Percentiles rank a stretch among this genome's conserved stretches.
Evolutionary conservation across 139 green algal genomes (phyloP).

Genomic region (Closterium sp.): DNA sequence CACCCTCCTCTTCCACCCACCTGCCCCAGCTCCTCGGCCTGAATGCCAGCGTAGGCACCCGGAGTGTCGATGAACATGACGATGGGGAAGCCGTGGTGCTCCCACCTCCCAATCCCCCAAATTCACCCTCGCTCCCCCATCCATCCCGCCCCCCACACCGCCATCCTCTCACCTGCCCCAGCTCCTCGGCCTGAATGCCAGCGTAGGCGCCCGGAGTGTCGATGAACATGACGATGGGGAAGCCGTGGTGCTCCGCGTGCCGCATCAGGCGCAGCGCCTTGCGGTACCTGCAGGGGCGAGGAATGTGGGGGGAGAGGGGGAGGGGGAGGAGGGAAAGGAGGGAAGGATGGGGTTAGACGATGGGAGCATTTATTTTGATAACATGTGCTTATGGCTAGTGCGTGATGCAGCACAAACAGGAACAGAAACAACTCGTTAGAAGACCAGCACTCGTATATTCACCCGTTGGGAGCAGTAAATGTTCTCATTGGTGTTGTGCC

Average conservation of each 20-base stretch:
- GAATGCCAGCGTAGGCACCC: conserved; percentile 86
- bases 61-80: conserved; percentile 96
- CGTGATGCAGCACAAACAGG: too few species aligned
- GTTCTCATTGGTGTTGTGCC: conserved; percentile 91
- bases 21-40: conserved; percentile 91
- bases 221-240: conserved; percentile 96
- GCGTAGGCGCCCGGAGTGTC: conserved; percentile 95
- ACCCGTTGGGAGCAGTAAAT: conserved; percentile 47
- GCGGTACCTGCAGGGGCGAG: conserved; percentile 83
- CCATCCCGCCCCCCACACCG: not conserved
- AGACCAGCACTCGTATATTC: conserved; percentile 67
- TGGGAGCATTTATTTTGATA: too few species aligned
- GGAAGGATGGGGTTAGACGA: too few species aligned
- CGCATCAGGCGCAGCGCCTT: conserved; percentile 97
- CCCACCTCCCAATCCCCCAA: too few species aligned
- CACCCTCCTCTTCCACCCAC: conserved; percentile 48
- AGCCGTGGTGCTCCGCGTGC: conserved; percentile 93
- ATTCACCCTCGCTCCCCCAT: not conserved
- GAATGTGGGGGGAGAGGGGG: too few species aligned
- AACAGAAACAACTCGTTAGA: too few species aligned
- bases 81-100: conserved; percentile 78
- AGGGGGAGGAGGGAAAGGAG: too few species aligned
- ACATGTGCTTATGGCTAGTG: too few species aligned
- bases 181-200: conserved; percentile 86
- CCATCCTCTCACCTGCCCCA: conserved; percentile 82